These are phyloP conservation scores for Epichloe festucae DNA, from an alignment of 2,329 filamentous ascomycete species.

Conservation along the genomic window DNA sequence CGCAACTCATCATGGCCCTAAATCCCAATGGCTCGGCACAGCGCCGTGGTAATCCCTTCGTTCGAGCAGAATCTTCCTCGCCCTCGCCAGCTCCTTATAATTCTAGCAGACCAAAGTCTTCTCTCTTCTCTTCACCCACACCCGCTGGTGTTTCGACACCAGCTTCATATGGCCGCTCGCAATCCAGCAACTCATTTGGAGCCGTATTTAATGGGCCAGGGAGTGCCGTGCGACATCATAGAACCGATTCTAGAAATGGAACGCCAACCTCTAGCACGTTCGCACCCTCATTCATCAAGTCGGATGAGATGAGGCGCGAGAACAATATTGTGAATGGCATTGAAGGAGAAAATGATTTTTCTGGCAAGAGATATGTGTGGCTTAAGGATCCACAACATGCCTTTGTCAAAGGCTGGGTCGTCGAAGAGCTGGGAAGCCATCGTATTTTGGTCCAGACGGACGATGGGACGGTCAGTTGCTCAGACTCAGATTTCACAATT, in stretches of 20 bases:
- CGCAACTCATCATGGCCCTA: slow-evolving; percentile 21
- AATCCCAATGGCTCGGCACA: slow-evolving; percentile 34
- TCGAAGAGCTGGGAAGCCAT: slow-evolving; percentile 62
- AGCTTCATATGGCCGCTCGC: slow-evolving; percentile 52
- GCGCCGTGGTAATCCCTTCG: slow-evolving; percentile 72
- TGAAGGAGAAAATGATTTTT: slow-evolving; percentile 97
- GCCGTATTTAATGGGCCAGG: slow-evolving; percentile 26
- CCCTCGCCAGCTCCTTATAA: slow-evolving; percentile 47
- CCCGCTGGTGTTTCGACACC: slow-evolving; percentile 25
- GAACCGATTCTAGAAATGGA: slow-evolving; percentile 50
- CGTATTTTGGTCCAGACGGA: slow-evolving; percentile 81
- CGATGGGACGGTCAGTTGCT: slow-evolving; percentile 61
- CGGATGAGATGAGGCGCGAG: slow-evolving; percentile 55
- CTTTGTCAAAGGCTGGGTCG: slow-evolving; percentile 85
- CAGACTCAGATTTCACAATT: background rate
- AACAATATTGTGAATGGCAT: slow-evolving; percentile 54
- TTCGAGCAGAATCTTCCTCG: slow-evolving; percentile 36
- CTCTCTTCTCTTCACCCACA: slow-evolving; percentile 50
- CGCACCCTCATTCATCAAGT: slow-evolving; percentile 90
- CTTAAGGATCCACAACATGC: slow-evolving; percentile 74
- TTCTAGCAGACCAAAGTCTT: slow-evolving; percentile 58
- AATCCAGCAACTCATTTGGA: slow-evolving; percentile 47
- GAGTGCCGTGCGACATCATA: slow-evolving; percentile 25
- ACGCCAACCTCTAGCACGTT: slow-evolving; percentile 67
- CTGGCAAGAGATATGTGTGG: slow-evolving; percentile 97